Base-by-base conservation (phyloP, 257 asterid genomes). In the Rehmannia glutinosa region DNA sequence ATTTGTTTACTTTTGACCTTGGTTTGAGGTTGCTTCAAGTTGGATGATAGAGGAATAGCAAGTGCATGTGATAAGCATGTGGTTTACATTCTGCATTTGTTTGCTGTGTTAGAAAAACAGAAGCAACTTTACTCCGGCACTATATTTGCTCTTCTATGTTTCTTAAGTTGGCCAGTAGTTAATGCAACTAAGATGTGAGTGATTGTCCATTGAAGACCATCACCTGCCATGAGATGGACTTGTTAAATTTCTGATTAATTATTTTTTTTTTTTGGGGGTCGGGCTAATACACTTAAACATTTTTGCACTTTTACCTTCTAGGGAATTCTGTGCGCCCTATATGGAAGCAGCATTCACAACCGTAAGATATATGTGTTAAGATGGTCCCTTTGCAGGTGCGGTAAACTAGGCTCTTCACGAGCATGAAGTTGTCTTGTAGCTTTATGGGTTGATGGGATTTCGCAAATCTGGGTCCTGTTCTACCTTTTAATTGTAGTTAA, bases 1-100 rank as follows among this genome's bases (percentile, higher is more conserved):
- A 17, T 56, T 39, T 19, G 11, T 64, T 30, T 46, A 41, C 21
- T 33, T n/a, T 41, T 19, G 54, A 24, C 27, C 8, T 56, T 57
- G 30, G 19, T 10, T 30, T 41, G 57, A 55, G 66, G 47, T 10
- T 57, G 47, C 24, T 61, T 66, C 73, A 35, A 47, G 42, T 49
- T 65, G 64, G 73, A n/a, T 50, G n/a, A 13, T 13, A 33, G 60
- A 49, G 64, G 43, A 64, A 27, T 47, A 5, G 66, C 53, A 9
- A 33, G 66, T 55, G 6, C 57, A 17, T 24, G 5, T 7, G 12
- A 32, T 25, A 23, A 17, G 8, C 51, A 9, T 7, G 20, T 19
- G 2, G 36, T 39, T 33, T 23, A 43, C 15, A 27, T 61, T 36
- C 5, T 50, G 62, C 21, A 2, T 42, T 54, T 45, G 27, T 54